Evolutionary conservation across 2,329 filamentous ascomycete species (phyloP), one percentile per base, ranked within the genome.

Genomic region (Cladosporium halotolerans): DNA sequence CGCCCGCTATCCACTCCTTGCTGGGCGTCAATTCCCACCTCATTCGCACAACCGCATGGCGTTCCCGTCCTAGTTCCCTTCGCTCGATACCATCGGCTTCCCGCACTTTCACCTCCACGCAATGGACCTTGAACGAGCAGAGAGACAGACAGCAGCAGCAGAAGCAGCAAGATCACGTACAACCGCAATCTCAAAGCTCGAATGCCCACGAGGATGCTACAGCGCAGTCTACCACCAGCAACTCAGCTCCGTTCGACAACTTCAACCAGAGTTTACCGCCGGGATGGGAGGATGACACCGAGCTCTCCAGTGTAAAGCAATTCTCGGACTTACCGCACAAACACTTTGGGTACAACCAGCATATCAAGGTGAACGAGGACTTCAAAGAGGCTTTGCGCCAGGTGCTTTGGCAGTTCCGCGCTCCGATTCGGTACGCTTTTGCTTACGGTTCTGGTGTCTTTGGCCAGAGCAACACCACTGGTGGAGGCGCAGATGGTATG

Each of bases 371-470:
- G 66, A 95, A 97, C 67, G 84, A 89, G 66, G 91, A 97, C 68
- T 93, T 97, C 71, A 96, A 96, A 66, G 88, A 96, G 70, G 86
- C 86, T 10, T 73, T 99, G 63, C 83, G 91, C 51, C 83, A 90
- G 63, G 88, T 97, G 59, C 76, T 96, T 18, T 93, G 90, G 81
- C 83, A 95, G 64, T 97, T 99, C 71, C 80, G 85, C 48, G 92
- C 93, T 0, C 92, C 93, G 0, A 95, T 99, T 60, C 84, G 91
- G 53, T 97, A 97, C 74, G 92, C 91, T 11, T 96, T 99, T 70
- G 93, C 93, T 1, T 99, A 99, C 67, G 93, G 93, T 18, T 97
- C 92, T 5, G 93, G 93, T 3, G 93, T 99, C 9, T 99, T 99
- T 66, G 84, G 91, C 0, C 93, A 99, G 68, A 68, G 69, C 40